A percentile compares a stretch with the other conserved stretches of the same genome.
Evolutionary conservation across 2,329 filamentous ascomycete genomes (phyloP).

Genomic region (Paraphoma sp.): DNA sequence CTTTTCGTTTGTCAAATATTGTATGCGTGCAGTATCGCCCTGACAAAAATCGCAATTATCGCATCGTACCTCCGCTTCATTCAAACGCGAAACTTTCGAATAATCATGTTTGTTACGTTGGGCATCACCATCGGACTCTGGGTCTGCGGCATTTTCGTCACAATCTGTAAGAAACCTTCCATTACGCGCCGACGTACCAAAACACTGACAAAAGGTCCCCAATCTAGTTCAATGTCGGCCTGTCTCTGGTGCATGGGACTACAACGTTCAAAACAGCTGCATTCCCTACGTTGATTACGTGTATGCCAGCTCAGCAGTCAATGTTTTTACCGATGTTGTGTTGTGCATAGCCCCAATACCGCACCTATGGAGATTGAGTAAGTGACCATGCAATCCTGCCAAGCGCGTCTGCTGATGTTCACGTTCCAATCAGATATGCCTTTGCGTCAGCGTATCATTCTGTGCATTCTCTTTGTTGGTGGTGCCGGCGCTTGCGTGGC

Average conservation of each 20-base stretch:
- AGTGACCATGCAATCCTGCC: background rate
- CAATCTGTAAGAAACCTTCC: constrained; percentile 14
- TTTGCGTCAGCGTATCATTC: constrained; percentile 31
- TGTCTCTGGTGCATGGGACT: constrained; percentile 31
- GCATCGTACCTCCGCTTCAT: constrained; percentile 36
- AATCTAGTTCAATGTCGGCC: constrained; percentile 28
- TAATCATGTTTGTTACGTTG: constrained; percentile 23
- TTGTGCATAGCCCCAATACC: constrained; percentile 32
- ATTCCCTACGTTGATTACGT: constrained; percentile 32
- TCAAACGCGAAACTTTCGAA: constrained; percentile 23
- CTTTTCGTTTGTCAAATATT: constrained; percentile 34
- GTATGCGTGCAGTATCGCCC: constrained; percentile 34
- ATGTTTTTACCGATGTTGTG: constrained; percentile 30
- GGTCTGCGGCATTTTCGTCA: constrained; percentile 33
- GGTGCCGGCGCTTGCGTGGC: constrained; percentile 34
- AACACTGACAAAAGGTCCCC: background rate
- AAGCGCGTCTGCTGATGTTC: background rate
- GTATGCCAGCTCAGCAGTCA: constrained; percentile 34
- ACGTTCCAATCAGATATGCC: constrained; percentile 21
- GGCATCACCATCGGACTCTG: constrained; percentile 22
- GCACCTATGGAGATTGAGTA: constrained; percentile 30
- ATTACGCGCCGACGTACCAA: no score
- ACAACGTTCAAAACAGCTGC: constrained; percentile 18
- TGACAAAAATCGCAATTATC: constrained; percentile 38
- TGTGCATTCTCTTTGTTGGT: constrained; percentile 34